These are phyloP conservation scores for Syncephalis fuscata DNA, from an alignment of 371 early-diverging fungal genomes.

Conservation along the genomic window DNA sequence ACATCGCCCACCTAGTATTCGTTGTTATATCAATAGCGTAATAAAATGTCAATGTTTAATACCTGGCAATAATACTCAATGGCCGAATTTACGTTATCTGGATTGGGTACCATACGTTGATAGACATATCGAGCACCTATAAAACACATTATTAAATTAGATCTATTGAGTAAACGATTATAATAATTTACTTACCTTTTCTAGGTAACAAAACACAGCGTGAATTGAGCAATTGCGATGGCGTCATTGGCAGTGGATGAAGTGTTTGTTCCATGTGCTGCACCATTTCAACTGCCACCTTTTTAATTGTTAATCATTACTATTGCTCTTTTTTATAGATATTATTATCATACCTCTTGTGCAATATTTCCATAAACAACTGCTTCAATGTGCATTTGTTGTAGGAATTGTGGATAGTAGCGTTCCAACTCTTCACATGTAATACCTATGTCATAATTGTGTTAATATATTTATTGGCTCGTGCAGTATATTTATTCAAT, in stretches of 20 bases:
- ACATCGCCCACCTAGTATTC: conserved; percentile 34
- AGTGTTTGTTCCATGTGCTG: conserved; percentile 28
- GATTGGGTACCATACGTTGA: conserved; percentile 43
- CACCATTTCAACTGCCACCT: conserved; percentile 32
- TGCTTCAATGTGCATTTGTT: conserved; percentile 51
- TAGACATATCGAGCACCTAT: conserved; percentile 20
- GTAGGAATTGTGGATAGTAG: conserved; percentile 52
- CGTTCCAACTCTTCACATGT: conserved; percentile 49
- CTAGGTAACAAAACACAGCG: conserved; percentile 38
- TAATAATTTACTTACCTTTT: conserved; percentile 14
- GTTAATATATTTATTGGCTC: too few relatives aligned
- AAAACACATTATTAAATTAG: conserved; percentile 14
- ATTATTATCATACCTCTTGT: too few relatives aligned
- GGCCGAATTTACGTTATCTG: conserved; percentile 71
- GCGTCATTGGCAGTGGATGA: conserved; percentile 37
- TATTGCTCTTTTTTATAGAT: too few relatives aligned
- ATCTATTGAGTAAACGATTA: too few relatives aligned
- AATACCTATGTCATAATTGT: conserved; percentile 18
- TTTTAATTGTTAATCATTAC: conserved; percentile 17
- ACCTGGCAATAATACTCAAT: conserved; percentile 62
- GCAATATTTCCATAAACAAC: conserved; percentile 72
- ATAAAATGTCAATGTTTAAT: conserved; percentile 1
- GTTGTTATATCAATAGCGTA: too few relatives aligned
- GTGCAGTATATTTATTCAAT: conserved; percentile 12
- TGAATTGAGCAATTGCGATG: conserved; percentile 31